Evolutionary conservation across 2,329 filamentous ascomycete species (phyloP).

Genomic region (Amphichorda felina): DNA sequence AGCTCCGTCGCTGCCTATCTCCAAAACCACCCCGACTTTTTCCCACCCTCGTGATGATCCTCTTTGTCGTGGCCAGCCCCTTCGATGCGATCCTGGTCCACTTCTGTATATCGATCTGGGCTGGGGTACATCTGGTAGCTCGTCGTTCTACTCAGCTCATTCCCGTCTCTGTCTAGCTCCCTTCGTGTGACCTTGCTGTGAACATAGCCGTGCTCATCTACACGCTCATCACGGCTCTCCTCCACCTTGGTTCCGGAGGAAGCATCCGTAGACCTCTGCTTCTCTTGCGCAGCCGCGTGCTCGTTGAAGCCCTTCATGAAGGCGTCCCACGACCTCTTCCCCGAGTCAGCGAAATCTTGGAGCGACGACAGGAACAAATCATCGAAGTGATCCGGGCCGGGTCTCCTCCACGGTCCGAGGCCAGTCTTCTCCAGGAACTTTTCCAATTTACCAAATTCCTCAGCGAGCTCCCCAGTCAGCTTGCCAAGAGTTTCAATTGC

Average conservation of each 20-base stretch:
- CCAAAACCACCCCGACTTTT: constrained; percentile 8
- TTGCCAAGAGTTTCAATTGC: too few relatives aligned
- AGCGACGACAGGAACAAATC: constrained; percentile 27
- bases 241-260: constrained; percentile 16
- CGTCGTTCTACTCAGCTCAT: constrained; percentile 25
- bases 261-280: constrained; percentile 5
- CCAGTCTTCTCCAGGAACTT: not conserved
- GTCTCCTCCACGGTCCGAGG: not conserved
- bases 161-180: constrained; percentile 26
- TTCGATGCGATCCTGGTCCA: not conserved
- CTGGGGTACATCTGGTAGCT: constrained; percentile 18
- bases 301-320: constrained; percentile 23
- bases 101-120: not conserved
- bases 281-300: not conserved
- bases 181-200: constrained; percentile 28
- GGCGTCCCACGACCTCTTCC: constrained; percentile 25
- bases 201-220: constrained; percentile 28
- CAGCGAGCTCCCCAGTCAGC: too few relatives aligned
- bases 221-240: constrained; percentile 27
- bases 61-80: not conserved
- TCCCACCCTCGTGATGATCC: not conserved
- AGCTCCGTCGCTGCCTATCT: constrained; percentile 2
- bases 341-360: constrained; percentile 21
- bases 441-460: too few relatives aligned
- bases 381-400: constrained; percentile 21